These are phyloP conservation scores for Hypseocharis bilobata DNA, from an alignment of 441 rosid genomes.

Conservation along the genomic window DNA sequence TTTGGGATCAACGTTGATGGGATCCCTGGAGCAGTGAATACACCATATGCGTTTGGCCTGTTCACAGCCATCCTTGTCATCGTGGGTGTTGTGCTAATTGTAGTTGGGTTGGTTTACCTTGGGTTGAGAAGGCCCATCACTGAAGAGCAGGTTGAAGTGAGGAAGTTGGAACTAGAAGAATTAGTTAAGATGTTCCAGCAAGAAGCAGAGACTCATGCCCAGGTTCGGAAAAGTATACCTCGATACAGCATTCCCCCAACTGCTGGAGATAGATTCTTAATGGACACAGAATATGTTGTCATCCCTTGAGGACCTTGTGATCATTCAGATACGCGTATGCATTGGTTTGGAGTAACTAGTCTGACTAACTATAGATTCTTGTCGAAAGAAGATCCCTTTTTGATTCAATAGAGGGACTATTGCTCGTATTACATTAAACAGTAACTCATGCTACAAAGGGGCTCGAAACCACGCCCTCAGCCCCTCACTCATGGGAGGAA, in stretches of 20 bases:
- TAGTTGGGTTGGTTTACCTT: conserved; percentile 57
- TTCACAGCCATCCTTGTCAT: conserved; percentile 47
- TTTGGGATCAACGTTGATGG: conserved; percentile 97
- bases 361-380: no score
- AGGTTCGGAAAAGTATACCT: conserved; percentile 36
- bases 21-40: conserved; percentile 61
- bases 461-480: no score
- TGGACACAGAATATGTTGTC: conserved; percentile 46
- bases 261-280: conserved; percentile 43
- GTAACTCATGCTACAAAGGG: no score
- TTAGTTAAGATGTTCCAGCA: conserved; percentile 83
- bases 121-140: conserved; percentile 61
- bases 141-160: conserved; percentile 54
- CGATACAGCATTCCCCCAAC: conserved; percentile 73
- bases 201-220: conserved; percentile 94
- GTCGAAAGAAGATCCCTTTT: no score
- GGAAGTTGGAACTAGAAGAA: conserved; percentile 69
- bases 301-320: conserved; percentile 46
- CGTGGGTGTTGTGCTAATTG: conserved; percentile 51
- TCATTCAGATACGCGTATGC: neutral
- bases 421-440: no score
- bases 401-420: no score
- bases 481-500: no score
- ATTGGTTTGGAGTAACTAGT: neutral
- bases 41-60: conserved; percentile 83